Evolutionary conservation across 208 protist species (phyloP).

Genomic region (Tritrichomonas foetus): DNA sequence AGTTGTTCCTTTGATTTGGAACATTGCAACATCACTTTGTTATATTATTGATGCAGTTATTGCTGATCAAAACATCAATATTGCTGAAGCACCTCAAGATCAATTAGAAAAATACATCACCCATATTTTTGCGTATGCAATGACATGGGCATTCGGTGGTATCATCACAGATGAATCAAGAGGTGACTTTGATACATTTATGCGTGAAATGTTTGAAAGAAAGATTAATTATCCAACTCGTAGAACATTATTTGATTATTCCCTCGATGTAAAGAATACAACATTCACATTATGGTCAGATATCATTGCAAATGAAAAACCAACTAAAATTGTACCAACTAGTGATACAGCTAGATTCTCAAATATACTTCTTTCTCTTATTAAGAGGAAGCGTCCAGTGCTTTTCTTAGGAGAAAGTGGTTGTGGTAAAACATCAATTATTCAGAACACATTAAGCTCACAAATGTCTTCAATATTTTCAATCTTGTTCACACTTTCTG

Average conservation of each 20-base stretch:
- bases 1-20: neutral
- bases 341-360: slow-evolving; percentile 70
- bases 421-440: slow-evolving; percentile 60
- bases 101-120: neutral
- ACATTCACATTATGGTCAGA: neutral
- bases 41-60: slow-evolving; percentile 26
- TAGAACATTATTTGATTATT: slow-evolving; percentile 44
- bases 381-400: slow-evolving; percentile 40
- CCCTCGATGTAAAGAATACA: neutral
- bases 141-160: slow-evolving; percentile 86
- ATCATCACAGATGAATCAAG: slow-evolving; percentile 73
- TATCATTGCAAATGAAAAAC: neutral
- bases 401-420: slow-evolving; percentile 55
- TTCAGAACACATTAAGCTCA: slow-evolving; percentile 49
- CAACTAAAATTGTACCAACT: slow-evolving; percentile 65
- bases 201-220: slow-evolving; percentile 40
- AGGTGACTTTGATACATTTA: slow-evolving; percentile 70
- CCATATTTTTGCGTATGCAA: slow-evolving; percentile 68
- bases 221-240: slow-evolving; percentile 39
- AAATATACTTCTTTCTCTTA: slow-evolving; percentile 44
- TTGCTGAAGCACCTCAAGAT: neutral
- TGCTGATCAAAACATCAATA: neutral
- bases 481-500: slow-evolving; percentile 61
- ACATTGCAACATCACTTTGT: neutral
- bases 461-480: slow-evolving; percentile 39